Conservation (phyloP, 352 stramenopile species). For the Globisporangium canariense region DNA sequence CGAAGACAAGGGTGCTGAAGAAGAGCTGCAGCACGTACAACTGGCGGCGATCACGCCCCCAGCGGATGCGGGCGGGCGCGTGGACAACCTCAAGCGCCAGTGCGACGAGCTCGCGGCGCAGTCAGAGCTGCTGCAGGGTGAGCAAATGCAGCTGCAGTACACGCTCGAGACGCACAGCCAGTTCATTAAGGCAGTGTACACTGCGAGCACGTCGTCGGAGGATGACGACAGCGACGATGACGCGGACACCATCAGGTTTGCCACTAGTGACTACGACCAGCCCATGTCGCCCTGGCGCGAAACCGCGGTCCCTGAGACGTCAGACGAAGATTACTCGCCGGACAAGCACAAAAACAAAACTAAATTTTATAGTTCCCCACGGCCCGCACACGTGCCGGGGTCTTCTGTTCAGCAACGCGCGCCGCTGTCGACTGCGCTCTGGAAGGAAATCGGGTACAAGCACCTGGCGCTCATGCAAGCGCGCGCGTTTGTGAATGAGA, state of each 20-base stretch:
- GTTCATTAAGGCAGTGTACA: slow-evolving; percentile 35
- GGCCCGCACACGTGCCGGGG: slow-evolving; percentile 27
- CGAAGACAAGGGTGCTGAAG: background rate
- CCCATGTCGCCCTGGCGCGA: slow-evolving; percentile 20
- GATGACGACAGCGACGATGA: slow-evolving; percentile 15
- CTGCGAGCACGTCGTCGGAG: slow-evolving; percentile 19
- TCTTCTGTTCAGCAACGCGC: background rate
- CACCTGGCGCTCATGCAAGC: slow-evolving; percentile 21
- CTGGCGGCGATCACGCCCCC: background rate
- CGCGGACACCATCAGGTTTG: slow-evolving; percentile 1
- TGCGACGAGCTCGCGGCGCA: slow-evolving; percentile 35
- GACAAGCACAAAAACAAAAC: slow-evolving; percentile 20
- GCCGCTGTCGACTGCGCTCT: slow-evolving; percentile 3
- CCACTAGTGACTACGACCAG: slow-evolving; percentile 10
- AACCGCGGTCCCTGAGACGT: slow-evolving; percentile 17
- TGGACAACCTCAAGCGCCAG: slow-evolving; percentile 31
- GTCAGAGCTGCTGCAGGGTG: slow-evolving; percentile 38
- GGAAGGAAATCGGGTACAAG: slow-evolving; percentile 13
- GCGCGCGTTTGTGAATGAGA: slow-evolving; percentile 29
- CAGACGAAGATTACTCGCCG: slow-evolving; percentile 39
- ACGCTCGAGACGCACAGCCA: slow-evolving; percentile 38
- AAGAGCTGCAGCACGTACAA: background rate
- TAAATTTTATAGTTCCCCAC: slow-evolving; percentile 30
- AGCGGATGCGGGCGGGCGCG: background rate
- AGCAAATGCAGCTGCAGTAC: slow-evolving; percentile 37